These are phyloP conservation scores for Phallus indusiatus DNA, from an alignment of 768 basidiomycete genomes.

Conservation along the genomic window DNA sequence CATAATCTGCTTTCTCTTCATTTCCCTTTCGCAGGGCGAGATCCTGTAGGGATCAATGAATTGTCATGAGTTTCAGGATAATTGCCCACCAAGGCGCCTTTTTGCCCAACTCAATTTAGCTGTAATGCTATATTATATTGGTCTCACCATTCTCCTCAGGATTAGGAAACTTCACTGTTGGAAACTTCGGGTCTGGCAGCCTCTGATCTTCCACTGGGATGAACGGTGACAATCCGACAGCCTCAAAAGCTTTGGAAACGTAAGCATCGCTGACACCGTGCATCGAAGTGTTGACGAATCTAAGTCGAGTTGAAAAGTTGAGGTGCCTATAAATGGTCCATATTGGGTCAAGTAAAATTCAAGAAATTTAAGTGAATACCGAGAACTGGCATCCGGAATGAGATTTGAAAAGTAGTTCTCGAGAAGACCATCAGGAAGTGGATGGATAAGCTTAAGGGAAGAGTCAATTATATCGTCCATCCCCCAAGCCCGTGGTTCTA, in stretches of 20 bases:
- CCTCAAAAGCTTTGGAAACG: constrained; percentile 44
- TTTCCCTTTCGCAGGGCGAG: constrained; percentile 60
- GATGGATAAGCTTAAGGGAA: constrained; percentile 37
- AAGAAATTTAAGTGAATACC: constrained; percentile 18
- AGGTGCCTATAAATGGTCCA: constrained; percentile 19
- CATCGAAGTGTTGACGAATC: constrained; percentile 84
- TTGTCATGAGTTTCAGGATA: background rate
- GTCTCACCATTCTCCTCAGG: constrained; percentile 77
- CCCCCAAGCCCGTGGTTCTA: constrained; percentile 43
- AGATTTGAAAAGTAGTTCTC: constrained; percentile 45
- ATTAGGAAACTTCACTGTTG: constrained; percentile 79
- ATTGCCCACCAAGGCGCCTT: constrained; percentile 18
- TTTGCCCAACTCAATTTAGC: background rate
- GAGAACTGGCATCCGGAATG: constrained; percentile 17
- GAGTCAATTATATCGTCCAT: constrained; percentile 28
- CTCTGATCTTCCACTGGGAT: constrained; percentile 58
- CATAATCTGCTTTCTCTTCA: constrained; percentile 41
- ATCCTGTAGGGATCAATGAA: constrained; percentile 38
- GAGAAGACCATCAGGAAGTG: constrained; percentile 51
- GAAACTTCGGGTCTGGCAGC: constrained; percentile 73
- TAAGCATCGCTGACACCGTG: constrained; percentile 78
- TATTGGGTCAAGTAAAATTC: background rate
- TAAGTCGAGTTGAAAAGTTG: constrained; percentile 32
- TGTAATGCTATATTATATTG: background rate
- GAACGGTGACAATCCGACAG: constrained; percentile 50